A percentile compares a stretch with the other conserved stretches of the same genome.
Evolutionary conservation across 495 filamentous ascomycete species (phyloP).

Genomic region (Annulohypoxylon maeteangense): DNA sequence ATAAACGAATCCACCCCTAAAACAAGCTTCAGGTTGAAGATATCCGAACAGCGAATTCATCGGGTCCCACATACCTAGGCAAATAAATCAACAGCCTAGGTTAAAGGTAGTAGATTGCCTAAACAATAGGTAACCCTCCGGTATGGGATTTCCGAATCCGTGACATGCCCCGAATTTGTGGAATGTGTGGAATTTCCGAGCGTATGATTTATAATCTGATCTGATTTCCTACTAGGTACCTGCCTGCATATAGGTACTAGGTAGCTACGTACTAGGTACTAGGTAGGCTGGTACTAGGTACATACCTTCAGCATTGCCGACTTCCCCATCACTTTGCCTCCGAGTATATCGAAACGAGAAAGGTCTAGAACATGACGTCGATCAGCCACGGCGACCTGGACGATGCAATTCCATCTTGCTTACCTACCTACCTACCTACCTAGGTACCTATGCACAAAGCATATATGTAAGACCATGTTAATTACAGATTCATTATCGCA

Average conservation of each 20-base stretch:
- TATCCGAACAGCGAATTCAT: background rate
- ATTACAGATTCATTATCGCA: background rate
- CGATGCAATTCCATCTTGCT: background rate
- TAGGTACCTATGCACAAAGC: background rate
- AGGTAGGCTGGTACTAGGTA: no score
- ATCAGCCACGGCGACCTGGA: no score
- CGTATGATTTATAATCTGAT: slow-evolving; percentile 1
- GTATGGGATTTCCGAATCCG: background rate
- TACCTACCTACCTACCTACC: background rate
- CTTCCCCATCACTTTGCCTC: background rate
- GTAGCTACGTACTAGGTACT: no score
- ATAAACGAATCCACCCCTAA: slow-evolving; percentile 1
- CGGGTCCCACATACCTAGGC: slow-evolving; percentile 30
- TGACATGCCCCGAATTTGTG: background rate
- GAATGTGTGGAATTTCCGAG: background rate
- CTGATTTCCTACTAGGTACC: no score
- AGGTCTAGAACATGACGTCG: background rate
- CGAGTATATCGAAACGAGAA: background rate
- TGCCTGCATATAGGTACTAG: background rate
- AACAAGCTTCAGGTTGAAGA: background rate
- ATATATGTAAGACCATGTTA: background rate
- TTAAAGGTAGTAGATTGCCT: background rate
- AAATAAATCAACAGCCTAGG: background rate
- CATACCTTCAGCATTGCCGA: background rate
- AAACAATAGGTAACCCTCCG: background rate